Conservation (phyloP, 2,329 filamentous ascomycete genomes). For the Elsinoe australis region DNA sequence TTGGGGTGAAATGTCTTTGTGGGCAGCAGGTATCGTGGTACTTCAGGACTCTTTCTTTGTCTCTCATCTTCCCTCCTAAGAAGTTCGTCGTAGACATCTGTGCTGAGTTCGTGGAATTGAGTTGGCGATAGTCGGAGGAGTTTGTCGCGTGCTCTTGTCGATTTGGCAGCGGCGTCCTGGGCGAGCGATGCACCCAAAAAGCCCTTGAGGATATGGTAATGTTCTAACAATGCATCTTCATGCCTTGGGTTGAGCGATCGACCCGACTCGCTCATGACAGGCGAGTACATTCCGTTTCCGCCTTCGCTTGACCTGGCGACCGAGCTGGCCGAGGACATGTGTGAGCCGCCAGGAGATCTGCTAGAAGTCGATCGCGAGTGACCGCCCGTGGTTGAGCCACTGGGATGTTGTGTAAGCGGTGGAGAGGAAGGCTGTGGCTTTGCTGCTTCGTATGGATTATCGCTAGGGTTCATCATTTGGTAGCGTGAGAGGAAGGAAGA, state of each 20-base stretch:
- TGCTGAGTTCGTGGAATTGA: slow-evolving; percentile 95
- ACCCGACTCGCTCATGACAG: slow-evolving; percentile 40
- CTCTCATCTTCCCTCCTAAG: slow-evolving; percentile 68
- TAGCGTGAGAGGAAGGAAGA: slow-evolving; percentile 68
- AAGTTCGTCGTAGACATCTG: slow-evolving; percentile 93
- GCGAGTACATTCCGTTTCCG: slow-evolving; percentile 56
- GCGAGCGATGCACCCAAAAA: slow-evolving; percentile 60
- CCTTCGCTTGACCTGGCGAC: slow-evolving; percentile 79
- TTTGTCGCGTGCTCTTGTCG: slow-evolving; percentile 87
- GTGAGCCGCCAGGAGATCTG: slow-evolving; percentile 29
- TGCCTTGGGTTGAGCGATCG: slow-evolving; percentile 29
- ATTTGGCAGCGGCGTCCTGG: slow-evolving; percentile 66
- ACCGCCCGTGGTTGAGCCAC: slow-evolving; percentile 31
- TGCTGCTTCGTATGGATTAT: slow-evolving; percentile 21
- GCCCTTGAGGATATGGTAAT: slow-evolving; percentile 70
- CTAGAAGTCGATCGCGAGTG: slow-evolving; percentile 19
- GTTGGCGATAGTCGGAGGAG: slow-evolving; percentile 79
- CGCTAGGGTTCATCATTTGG: slow-evolving; percentile 43
- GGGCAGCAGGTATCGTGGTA: slow-evolving; percentile 70
- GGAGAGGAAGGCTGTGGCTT: slow-evolving; percentile 26
- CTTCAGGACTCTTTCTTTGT: slow-evolving; percentile 40
- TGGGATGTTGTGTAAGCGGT: slow-evolving; percentile 35
- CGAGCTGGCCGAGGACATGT: slow-evolving; percentile 80
- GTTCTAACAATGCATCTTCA: slow-evolving; percentile 67
- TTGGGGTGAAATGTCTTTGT: slow-evolving; percentile 90